These are phyloP conservation scores for Arthrobotrys sinensis DNA, from an alignment of 2,329 filamentous ascomycete species.

Conservation along the genomic window DNA sequence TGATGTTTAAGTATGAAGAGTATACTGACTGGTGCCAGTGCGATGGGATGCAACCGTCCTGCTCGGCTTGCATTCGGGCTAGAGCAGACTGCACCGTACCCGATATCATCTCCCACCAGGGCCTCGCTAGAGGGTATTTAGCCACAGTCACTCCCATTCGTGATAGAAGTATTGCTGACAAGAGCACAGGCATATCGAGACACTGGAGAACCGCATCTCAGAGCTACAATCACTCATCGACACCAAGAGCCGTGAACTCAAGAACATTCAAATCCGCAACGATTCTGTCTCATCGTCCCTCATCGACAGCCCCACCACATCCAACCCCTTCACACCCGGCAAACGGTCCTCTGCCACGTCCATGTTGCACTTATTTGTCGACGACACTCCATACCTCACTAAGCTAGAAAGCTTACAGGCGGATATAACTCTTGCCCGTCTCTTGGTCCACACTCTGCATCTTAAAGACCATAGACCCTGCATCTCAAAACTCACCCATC, in stretches of 20 bases:
- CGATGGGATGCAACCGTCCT: conserved; percentile 47
- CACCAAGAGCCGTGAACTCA: conserved; percentile 34
- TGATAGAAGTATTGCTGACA: conserved; percentile 10
- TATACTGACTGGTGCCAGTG: conserved; percentile 22
- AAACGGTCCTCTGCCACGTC: conserved; percentile 50
- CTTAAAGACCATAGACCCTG: conserved; percentile 48
- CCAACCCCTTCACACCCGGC: conserved; percentile 35
- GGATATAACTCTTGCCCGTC: conserved; percentile 45
- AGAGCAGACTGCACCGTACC: conserved; percentile 36
- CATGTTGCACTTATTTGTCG: not conserved
- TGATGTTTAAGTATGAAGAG: no score
- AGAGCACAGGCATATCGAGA: conserved; percentile 35
- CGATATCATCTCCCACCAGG: conserved; percentile 48
- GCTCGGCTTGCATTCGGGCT: conserved; percentile 38
- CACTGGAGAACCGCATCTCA: conserved; percentile 44
- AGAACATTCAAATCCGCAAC: conserved; percentile 16
- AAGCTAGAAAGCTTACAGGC: conserved; percentile 4
- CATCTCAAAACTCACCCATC: conserved; percentile 49
- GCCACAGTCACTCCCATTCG: not conserved
- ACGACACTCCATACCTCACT: not conserved
- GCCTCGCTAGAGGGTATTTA: conserved; percentile 43
- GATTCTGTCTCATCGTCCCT: conserved; percentile 32
- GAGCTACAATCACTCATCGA: conserved; percentile 57
- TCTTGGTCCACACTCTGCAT: conserved; percentile 50
- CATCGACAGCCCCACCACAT: conserved; percentile 34